Evolutionary conservation across 2,329 filamentous ascomycete species (phyloP), one percentile per base, ranked within the genome.

Genomic region (Pseudopithomyces maydicus): DNA sequence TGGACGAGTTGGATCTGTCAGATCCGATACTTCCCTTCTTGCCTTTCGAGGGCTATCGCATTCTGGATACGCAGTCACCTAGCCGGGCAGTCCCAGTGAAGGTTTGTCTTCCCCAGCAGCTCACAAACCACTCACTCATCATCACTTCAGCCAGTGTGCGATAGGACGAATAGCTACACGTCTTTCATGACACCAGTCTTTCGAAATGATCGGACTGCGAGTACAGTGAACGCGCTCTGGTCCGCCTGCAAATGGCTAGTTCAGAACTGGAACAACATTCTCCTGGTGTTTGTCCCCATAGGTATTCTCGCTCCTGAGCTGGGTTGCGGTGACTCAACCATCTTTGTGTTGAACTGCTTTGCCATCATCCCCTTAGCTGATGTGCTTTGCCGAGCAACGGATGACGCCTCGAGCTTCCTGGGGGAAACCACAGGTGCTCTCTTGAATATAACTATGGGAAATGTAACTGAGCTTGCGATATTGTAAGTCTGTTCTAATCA

Each of bases 331-430:
- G 84, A 96, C 74, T 96, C 96, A 77, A 22, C 35, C 10, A 46
- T 61, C 12, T 65, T 65, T 41, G 26, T 62, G 3, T 22, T 65
- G 11, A 65, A 63, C 38, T 63, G 58, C 45, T 36, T 65, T 8
- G 62, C 62, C 2, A 56, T 61, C 33, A 52, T 63, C 15, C 52
- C 59, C 0, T 43, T 65, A 17, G 60, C 62, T 4, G 53, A 61
- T 38, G 32, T 65, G 2, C 42, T 63, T 15, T 63, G 60, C 17
- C 54, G 54, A 12, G 62, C 62, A 12, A 65, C 62, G 3, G 58
- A 96, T 95, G 68, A 84, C 95, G 59, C 92, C 90, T 59, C 96
- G 95, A 66, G 87, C 95, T 58, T 91, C 91, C 0, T 82, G 96
- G 41, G 92, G 90, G 6, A 90, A 88, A n/a, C 57, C 4, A 51